phyloP scores from a whole-genome alignment of 306 rosid species.

The Dalbergia oliveri region DNA sequence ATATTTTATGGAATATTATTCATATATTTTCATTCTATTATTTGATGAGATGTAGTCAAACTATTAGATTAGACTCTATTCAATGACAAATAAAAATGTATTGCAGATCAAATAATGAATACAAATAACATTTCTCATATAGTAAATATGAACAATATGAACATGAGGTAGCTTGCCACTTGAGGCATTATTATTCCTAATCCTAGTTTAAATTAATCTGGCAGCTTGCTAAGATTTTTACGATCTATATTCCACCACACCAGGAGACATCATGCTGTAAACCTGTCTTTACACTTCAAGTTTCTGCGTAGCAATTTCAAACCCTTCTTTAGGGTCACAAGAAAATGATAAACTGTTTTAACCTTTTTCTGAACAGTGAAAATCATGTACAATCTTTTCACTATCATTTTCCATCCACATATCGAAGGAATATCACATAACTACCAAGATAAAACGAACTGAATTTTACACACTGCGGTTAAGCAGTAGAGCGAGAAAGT shows the following conservation, averaged over 20 bases:
- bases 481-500: slow-evolving; percentile 14
- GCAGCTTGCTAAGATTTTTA: background rate
- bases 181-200: background rate
- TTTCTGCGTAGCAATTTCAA: background rate
- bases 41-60: too few species aligned
- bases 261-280: background rate
- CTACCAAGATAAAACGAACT: background rate
- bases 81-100: too few species aligned
- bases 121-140: too few species aligned
- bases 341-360: background rate
- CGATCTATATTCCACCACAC: too few species aligned
- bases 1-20: too few species aligned
- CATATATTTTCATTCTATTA: too few species aligned
- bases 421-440: background rate
- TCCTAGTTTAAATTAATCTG: background rate
- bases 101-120: too few species aligned
- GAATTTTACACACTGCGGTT: background rate
- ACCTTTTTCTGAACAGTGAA: background rate
- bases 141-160: background rate
- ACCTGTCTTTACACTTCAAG: background rate
- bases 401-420: background rate
- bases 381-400: background rate
- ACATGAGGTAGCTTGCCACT: background rate
- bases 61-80: too few species aligned
- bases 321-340: background rate